Evolutionary conservation across 2,329 filamentous ascomycete species (phyloP), one percentile per base, ranked within the genome.

Genomic region (Fusarium sulawesiense): DNA sequence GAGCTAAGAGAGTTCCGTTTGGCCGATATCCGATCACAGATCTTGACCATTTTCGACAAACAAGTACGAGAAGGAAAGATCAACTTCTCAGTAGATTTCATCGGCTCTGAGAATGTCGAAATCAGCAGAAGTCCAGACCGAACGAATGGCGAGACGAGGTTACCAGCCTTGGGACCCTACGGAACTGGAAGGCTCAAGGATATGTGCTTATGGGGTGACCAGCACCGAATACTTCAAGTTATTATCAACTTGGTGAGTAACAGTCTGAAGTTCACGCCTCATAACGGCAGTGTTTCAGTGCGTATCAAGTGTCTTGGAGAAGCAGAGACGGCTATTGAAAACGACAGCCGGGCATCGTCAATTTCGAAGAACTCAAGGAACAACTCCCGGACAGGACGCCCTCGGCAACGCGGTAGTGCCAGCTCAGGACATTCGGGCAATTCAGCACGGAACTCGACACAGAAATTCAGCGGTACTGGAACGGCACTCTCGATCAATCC

Each of bases 171-270:
- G 18, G 91, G 90, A 0, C 91, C 91, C 2, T 83, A 84, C 30
- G 91, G 91, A 7, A 77, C 88, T 6, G 91, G 91, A 12, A 85
- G 91, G 20, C 79, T 97, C 25, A 93, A 92, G 76, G 93, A 97
- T 69, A 94, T 97, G 90, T 90, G 92, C 53, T 83, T 98, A 2
- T 96, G 93, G 89, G 94, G 94, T n/a, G 94, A 98, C 74, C 92
- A 96, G 71, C 93, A 97, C 76, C 87, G 94, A 46, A 96, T 97
- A 41, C 82, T 97, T 27, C 94, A 97, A 78, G 92, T 97, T n/a
- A 88, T 97, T 48, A 97, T 97, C 83, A 97, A 97, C 76, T 84
- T 98, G 32, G 93, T 97, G 48, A 94, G 92, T 79, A 98, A 98
- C 81, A 93, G 92, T 78, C 82, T 97, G 45, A 98, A 98, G 77